Evolutionary conservation across 805 yeast genomes (phyloP), one percentile per base, ranked within the genome.

Genomic region (Torulaspora franciscae): DNA sequence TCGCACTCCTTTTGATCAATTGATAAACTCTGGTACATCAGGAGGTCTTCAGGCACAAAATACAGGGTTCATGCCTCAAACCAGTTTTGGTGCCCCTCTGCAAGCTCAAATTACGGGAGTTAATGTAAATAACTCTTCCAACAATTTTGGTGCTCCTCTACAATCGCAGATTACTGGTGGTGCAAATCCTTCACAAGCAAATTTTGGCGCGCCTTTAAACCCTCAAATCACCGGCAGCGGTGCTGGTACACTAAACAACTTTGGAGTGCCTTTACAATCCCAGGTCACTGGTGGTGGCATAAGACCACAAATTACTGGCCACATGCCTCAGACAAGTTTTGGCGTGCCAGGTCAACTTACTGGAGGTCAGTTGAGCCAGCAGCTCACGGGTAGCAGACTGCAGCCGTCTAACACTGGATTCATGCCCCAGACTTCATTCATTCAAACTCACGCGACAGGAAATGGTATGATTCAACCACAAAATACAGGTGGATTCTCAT

Each of bases 371-470:
- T 49, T 57, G 37, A 67, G 56, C 43, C 67, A 66, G 9, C 72
- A 67, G 42, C 30, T 44, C 8, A 59, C 71, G 0, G 69, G 68
- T 2, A 57, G 56, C 32, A 33, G 45, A 10, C 41, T 67, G 48
- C 69, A 59, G 45, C 64, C 69, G 30, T 75, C 71, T 46, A 66
- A 63, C 37, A 68, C 77, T 2, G 76, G 76, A 0, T 66, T 61
- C 43, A 61, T 65, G 50, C 72, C 74, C 3, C 66, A 58, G 40
- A 63, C 68, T 1, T 59, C 71, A 0, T 68, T 70, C 9, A 53
- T 61, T 41, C 55, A 57, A 29, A 50, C 60, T 15, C 60, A 56
- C 32, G 29, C 37, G 6, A 57, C 62, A 41, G 64, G 60, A 22
- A 48, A 45, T 19, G 65, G 59, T 14, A 49, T 72, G 41, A 65